These are phyloP conservation scores for Paramyrothecium roridum DNA, from an alignment of 2,329 filamentous ascomycete species.

Conservation along the genomic window DNA sequence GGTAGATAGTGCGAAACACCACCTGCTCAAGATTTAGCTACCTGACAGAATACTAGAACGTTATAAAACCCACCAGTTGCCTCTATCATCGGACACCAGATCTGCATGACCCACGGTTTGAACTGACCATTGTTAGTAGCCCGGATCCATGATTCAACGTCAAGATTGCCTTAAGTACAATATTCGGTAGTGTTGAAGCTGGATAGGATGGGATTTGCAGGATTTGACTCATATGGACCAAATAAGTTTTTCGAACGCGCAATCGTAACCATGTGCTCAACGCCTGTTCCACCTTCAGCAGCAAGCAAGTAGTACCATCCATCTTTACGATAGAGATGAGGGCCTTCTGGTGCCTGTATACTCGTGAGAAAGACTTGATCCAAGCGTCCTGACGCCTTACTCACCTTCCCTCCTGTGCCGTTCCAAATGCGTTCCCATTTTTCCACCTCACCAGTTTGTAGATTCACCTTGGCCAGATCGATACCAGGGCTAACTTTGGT, in stretches of 20 bases:
- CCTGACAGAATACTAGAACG: no score
- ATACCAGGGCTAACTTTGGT: not conserved
- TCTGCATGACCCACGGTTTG: conserved; percentile 42
- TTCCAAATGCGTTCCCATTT: conserved; percentile 33
- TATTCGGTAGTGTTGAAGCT: conserved; percentile 31
- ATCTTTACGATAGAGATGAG: conserved; percentile 39
- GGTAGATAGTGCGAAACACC: not conserved
- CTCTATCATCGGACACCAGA: conserved; percentile 37
- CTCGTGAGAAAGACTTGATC: not conserved
- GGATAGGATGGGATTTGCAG: conserved; percentile 42
- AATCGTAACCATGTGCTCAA: conserved; percentile 37
- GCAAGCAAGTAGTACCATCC: conserved; percentile 46
- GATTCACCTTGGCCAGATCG: conserved; percentile 22
- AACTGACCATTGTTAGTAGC: conserved; percentile 17
- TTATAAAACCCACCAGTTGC: conserved; percentile 36
- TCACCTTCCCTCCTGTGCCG: conserved; percentile 23
- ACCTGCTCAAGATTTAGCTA: not conserved
- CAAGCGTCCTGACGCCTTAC: not conserved
- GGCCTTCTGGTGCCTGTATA: conserved; percentile 33
- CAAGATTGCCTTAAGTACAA: not conserved
- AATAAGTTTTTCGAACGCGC: conserved; percentile 33
- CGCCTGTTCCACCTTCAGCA: conserved; percentile 44
- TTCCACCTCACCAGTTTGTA: conserved; percentile 26
- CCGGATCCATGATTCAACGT: no score
- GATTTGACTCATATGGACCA: conserved; percentile 39